Base-by-base conservation (phyloP, 1,139 yeast species). In the Wickerhamiella pararugosa region DNA sequence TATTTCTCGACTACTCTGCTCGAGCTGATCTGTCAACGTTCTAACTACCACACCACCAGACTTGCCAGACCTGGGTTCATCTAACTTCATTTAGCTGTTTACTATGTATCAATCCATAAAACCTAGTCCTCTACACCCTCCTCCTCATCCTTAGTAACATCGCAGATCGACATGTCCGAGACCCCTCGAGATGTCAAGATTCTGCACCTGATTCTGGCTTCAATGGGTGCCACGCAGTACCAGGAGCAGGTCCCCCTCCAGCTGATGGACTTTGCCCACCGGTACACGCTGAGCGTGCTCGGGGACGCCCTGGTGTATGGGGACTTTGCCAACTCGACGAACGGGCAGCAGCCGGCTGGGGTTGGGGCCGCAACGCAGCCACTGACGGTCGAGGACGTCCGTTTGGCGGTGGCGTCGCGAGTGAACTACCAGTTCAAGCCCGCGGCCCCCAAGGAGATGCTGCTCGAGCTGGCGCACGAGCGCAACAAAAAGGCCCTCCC, bases 191-290 rank as follows among this genome's bases (percentile, higher is more conserved):
- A 92, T 58, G 96, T 90, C 36, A 71, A 97, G 47, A 70, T 92
- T 49, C 65, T 90, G 44, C 96, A 90, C 58, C 67, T 90, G 58
- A 80, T 90, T 43, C 74, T 90, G 54, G 97, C 97, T 10, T 81
- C 96, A 0, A 94, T 90, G 64, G 90, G 94, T 1, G 83, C 90
- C 31, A 84, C 82, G 46, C 77, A 82, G 48, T 90, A 87, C 60
- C 94, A 90, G 57, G 97, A 87, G 57, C 92, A 86, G 48, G 97
- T 90, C 3, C 96, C 97, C 0, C 63, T 90, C 34, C 97, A 87
- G 59, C 67, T 90, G 49, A 83, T 90, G 94, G 97, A 90, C 60
- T 90, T 90, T 66, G 97, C 97, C 9, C 83, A 83, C 60, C 52
- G 92, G 52, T 90, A 90, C 65, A 84, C 98, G 8, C 71, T 79